phyloP scores from a whole-genome alignment of 306 rosid genomes.

The Quercus dentata region DNA sequence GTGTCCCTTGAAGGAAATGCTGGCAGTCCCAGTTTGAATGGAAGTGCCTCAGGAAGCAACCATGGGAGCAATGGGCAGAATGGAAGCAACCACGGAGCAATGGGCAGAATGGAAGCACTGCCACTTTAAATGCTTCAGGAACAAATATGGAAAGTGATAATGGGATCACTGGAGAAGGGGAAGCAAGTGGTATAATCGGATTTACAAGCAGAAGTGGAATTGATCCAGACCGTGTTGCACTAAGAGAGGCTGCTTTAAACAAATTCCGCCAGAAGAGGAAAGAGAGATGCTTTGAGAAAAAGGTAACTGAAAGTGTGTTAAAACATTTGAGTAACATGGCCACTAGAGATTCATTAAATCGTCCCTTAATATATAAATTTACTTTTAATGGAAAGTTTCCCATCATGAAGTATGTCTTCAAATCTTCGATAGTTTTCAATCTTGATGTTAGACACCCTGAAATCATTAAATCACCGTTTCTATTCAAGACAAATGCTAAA shows the following conservation, averaged over 20 bases:
- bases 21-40: not conserved
- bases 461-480: not conserved
- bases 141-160: slow-evolving; percentile 1
- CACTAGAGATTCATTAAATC: not conserved
- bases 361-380: not conserved
- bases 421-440: not conserved
- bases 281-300: slow-evolving; percentile 55
- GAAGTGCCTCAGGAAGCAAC: slow-evolving; percentile 12
- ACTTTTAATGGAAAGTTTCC: not conserved
- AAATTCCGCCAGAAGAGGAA: slow-evolving; percentile 49
- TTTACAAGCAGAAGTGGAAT: not conserved
- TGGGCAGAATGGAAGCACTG: not conserved
- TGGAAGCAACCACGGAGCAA: slow-evolving; percentile 12
- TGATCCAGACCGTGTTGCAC: not conserved
- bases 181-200: not conserved
- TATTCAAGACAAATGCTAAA: not conserved
- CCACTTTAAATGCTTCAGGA: not conserved
- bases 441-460: not conserved
- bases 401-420: not conserved
- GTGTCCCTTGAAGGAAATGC: not conserved
- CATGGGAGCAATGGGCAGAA: slow-evolving; percentile 8
- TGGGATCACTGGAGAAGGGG: not conserved
- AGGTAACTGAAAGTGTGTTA: slow-evolving; percentile 20
- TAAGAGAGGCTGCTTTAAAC: slow-evolving; percentile 41
- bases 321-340: not conserved